Base-by-base conservation (phyloP, 139 green algal genomes). In the Edaphochlamys debaryana region DNA sequence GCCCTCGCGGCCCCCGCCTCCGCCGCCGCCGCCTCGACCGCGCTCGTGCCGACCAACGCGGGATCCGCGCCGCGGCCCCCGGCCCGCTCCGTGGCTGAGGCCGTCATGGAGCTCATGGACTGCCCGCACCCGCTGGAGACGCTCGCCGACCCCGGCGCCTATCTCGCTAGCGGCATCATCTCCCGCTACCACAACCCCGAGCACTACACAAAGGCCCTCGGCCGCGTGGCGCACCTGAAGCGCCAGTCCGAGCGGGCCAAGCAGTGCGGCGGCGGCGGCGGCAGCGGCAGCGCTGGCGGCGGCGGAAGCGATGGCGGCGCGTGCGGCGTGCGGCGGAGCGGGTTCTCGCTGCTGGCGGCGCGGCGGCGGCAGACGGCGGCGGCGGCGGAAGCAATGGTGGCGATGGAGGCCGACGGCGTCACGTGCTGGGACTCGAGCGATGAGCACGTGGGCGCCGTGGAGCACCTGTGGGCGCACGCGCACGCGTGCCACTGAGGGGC, bases 171-270 rank as follows among this genome's bases (percentile, higher is more conserved):
- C 0, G 98, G 98, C 29, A 87, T 82, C 75, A 98, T 99, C 82
- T 95, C 88, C 7, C 90, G 97, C 34, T 98, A 97, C 90, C 98
- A 99, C 91, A 98, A 99, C 85, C 98, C 98, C 2, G 93, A 98
- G 72, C 94, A 98, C 91, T 99, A 99, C 91, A 95, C 91, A 0
- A 78, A 79, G 38, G 93, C 91, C 17, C 80, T 92, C 4, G 79
- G 79, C 2, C 79, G 79, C 41, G 25, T 89, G 27, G 84, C 67
- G 38, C 79, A 76, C 77, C 76, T 82, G 25, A 81, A 88, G 69
- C 69, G 84, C 50, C 27, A 50, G 36, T 36, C 34, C 23, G 76
- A 88, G 69, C 37, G 32, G 3, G 7, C 52, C 52, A 34, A 23
- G 8, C 11, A 50, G 66, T 29, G 20, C 36, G 54, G 36, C 34